These are phyloP conservation scores for Phytophthora palmivora DNA, from an alignment of 352 stramenopile genomes.

Conservation along the genomic window DNA sequence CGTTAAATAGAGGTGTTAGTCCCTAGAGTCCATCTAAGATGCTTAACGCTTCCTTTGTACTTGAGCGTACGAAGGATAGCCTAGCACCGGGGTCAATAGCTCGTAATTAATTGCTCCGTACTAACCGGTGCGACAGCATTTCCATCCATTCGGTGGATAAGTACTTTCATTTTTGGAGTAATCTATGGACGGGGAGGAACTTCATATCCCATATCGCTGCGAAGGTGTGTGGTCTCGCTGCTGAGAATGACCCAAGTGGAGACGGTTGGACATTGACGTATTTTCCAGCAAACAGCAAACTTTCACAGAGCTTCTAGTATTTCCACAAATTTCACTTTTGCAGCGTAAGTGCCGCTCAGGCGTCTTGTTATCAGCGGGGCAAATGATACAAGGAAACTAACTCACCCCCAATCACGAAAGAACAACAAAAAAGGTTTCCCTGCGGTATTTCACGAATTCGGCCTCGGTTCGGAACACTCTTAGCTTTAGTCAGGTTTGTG, in stretches of 20 bases:
- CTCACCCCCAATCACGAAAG: not conserved
- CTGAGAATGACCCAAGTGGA: slow-evolving; percentile 2
- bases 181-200: not conserved
- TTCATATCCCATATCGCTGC: not conserved
- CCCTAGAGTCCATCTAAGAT: too few species aligned
- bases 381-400: not conserved
- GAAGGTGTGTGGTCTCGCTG: not conserved
- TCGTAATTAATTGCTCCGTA: slow-evolving; percentile 4
- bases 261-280: not conserved
- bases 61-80: slow-evolving; percentile 1
- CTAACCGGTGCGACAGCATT: not conserved
- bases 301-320: not conserved
- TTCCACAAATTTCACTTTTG: slow-evolving; percentile 6
- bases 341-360: not conserved
- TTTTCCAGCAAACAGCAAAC: not conserved
- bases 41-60: not conserved
- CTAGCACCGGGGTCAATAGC: not conserved
- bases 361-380: not conserved
- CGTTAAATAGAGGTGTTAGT: too few species aligned
- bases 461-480: not conserved
- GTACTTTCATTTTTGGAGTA: not conserved
- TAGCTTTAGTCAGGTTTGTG: too few species aligned
- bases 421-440: slow-evolving; percentile 5
- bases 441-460: not conserved
- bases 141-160: slow-evolving; percentile 4